A percentile compares a stretch with the other conserved stretches of the same genome.
phyloP scores from a whole-genome alignment of 2,329 filamentous ascomycete species.

The Diaporthe sp. region DNA sequence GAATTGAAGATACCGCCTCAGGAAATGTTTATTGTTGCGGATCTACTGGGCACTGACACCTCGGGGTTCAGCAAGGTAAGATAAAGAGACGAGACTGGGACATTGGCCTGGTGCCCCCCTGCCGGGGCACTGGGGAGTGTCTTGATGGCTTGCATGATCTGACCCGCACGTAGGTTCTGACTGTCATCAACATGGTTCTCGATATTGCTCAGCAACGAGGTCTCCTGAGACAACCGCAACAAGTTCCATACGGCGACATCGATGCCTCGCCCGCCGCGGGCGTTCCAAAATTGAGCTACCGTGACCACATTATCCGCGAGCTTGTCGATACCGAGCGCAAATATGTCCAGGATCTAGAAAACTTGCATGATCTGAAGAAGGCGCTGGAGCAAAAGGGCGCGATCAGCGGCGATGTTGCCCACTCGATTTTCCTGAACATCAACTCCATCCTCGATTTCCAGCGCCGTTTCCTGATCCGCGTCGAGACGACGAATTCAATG shows the following conservation, averaged over 20 bases:
- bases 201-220: slow-evolving; percentile 86
- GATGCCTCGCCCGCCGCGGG: slow-evolving; percentile 62
- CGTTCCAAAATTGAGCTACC: slow-evolving; percentile 75
- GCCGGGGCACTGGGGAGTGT: background rate
- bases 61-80: slow-evolving; percentile 94
- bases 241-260: slow-evolving; percentile 53
- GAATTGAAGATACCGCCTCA: slow-evolving; percentile 83
- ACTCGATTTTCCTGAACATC: slow-evolving; percentile 96
- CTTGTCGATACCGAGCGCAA: slow-evolving; percentile 95
- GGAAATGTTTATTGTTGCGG: slow-evolving; percentile 92
- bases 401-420: slow-evolving; percentile 89
- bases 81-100: background rate
- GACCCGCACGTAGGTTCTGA: slow-evolving; percentile 73
- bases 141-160: slow-evolving; percentile 15
- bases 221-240: slow-evolving; percentile 73
- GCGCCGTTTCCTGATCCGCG: slow-evolving; percentile 91
- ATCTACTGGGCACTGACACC: slow-evolving; percentile 93
- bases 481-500: slow-evolving; percentile 94
- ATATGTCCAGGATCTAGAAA: slow-evolving; percentile 97
- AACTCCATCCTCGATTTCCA: slow-evolving; percentile 97
- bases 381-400: slow-evolving; percentile 88
- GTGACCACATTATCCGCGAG: slow-evolving; percentile 92
- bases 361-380: slow-evolving; percentile 92
- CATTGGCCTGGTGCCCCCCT: background rate
- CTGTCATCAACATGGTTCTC: slow-evolving; percentile 92